These are phyloP conservation scores for Sugiyamaella valdiviana DNA, from an alignment of 805 yeast species.

Conservation along the genomic window DNA sequence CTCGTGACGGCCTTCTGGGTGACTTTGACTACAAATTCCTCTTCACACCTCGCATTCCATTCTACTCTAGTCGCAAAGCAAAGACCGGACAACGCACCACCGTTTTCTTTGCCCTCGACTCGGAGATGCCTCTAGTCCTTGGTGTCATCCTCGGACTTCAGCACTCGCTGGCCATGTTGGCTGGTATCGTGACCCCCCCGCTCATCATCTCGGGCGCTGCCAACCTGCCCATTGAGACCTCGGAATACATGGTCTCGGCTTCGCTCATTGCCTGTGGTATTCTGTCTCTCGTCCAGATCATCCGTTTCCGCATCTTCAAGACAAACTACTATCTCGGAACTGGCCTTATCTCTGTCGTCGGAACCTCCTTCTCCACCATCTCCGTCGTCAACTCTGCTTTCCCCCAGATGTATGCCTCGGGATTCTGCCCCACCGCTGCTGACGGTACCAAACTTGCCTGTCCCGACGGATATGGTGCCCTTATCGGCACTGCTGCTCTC, in stretches of 20 bases:
- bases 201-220: slow-evolving; percentile 62
- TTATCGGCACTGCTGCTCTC: slow-evolving; percentile 70
- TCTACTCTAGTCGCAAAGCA: slow-evolving; percentile 32
- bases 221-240: slow-evolving; percentile 42
- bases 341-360: slow-evolving; percentile 83
- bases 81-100: slow-evolving; percentile 28
- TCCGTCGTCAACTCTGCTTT: slow-evolving; percentile 69
- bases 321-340: slow-evolving; percentile 81
- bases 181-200: slow-evolving; percentile 85
- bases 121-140: slow-evolving; percentile 73
- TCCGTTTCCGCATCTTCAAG: slow-evolving; percentile 67
- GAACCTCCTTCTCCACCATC: slow-evolving; percentile 85
- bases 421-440: slow-evolving; percentile 55
- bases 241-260: slow-evolving; percentile 65
- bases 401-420: slow-evolving; percentile 72
- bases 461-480: slow-evolving; percentile 86
- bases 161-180: slow-evolving; percentile 85
- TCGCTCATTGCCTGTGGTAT: slow-evolving; percentile 66
- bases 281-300: slow-evolving; percentile 67
- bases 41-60: slow-evolving; percentile 78
- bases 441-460: slow-evolving; percentile 70
- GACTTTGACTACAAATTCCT: slow-evolving; percentile 76
- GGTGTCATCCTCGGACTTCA: slow-evolving; percentile 79
- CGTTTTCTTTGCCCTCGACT: slow-evolving; percentile 70
- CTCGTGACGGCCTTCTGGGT: slow-evolving; percentile 78